Percentiles rank a stretch among this genome's conserved stretches.
Evolutionary conservation across 768 basidiomycete genomes (phyloP).

Genomic region (Neoboletus magnificus): DNA sequence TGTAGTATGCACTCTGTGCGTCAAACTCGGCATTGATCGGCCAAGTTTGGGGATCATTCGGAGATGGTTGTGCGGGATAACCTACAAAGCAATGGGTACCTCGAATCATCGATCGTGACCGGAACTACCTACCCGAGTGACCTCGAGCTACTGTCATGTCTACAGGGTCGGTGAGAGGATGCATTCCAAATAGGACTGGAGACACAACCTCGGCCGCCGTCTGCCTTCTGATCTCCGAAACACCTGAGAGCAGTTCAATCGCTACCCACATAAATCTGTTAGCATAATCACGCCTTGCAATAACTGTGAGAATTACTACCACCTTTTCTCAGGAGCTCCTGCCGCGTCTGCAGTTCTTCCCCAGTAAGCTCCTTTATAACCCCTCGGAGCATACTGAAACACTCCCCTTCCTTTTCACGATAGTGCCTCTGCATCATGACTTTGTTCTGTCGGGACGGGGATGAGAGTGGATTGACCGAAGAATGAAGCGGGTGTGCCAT

Average conservation of each 20-base stretch:
- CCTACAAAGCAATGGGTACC: conserved; percentile 5
- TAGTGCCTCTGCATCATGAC: conserved; percentile 17
- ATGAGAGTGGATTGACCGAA: background rate
- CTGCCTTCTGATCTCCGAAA: background rate
- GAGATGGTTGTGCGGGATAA: background rate
- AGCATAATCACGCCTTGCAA: background rate
- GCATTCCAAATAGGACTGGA: background rate
- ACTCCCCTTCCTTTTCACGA: conserved; percentile 21
- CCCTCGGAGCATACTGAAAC: conserved; percentile 11
- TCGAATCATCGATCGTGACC: background rate
- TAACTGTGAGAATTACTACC: background rate
- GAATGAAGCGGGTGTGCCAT: background rate
- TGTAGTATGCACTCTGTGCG: background rate
- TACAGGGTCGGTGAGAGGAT: background rate
- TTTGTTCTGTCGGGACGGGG: conserved; percentile 10
- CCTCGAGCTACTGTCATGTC: background rate
- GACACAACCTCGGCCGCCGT: background rate
- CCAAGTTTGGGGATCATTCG: background rate
- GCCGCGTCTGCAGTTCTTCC: conserved; percentile 14
- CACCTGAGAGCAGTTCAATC: background rate
- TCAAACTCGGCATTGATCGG: background rate
- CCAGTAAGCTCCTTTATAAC: conserved; percentile 19
- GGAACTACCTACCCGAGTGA: background rate
- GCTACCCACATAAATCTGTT: conserved; percentile 1
- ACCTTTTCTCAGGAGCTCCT: conserved; percentile 26